Evolutionary conservation across 164 flowering plant genomes (phyloP), one percentile per base, ranked within the genome.

Genomic region (Macadamia integrifolia): DNA sequence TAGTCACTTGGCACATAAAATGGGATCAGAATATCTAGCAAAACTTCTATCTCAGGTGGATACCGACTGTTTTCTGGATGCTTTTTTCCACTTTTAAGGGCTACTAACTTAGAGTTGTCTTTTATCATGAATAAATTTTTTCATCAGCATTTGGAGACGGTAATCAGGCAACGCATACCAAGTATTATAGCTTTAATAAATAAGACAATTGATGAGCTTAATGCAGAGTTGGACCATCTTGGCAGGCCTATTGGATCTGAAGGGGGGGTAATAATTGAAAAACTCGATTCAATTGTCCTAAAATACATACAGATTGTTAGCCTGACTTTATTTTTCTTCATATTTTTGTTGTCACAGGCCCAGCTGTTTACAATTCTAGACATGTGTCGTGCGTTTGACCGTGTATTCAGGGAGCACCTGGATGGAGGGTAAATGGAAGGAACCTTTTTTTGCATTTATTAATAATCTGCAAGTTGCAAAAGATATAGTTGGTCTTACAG

Each of bases 1-100:
- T 80, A 85, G 90, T 46, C 96, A 88, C 63, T 73, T 93, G 71
- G 82, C 92, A 18, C 72, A 72, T 75, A 91, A 80, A 81, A 93
- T 93, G 98, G 98, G 97, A 8, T 81, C 98, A 15, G 98, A 90
- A 68, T 91, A 91, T 83, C 95, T 93, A 53, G 97, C 97, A 18
- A 93, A 89, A 67, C 92, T 93, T 71, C 76, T 93, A 11, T 93
- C 98, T 1, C 75, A 91, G 96, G 98, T 89, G 32, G 62, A 52
- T 72, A 30, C 48, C 50, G 2, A 30, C 28, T 10, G 65, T 67
- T 53, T 71, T 9, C 64, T 58, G 43, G 50, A 15, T 3, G 9
- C 70, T 59, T 42, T 6, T 63, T 31, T 32, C 29, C 58, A 44
- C 29, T 59, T 9, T 65, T 31, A 49, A 18, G 17, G 58, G 43